Evolutionary conservation across 257 asterid species (phyloP).

Genomic region (Nicotiana benthamiana): DNA sequence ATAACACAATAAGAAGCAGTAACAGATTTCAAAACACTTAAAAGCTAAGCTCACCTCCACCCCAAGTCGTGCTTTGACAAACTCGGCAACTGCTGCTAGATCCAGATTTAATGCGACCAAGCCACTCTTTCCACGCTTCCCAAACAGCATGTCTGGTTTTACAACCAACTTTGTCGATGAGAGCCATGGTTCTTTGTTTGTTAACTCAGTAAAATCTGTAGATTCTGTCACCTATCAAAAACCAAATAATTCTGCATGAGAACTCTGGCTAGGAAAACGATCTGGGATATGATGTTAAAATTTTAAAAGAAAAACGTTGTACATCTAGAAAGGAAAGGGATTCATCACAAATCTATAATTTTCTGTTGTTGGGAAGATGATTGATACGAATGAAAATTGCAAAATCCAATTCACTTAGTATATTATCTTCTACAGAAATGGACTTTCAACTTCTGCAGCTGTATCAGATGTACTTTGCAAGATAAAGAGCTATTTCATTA

Average conservation of each 20-base stretch:
- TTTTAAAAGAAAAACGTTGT: neutral
- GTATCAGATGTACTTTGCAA: too few relatives aligned
- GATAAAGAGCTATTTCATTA: too few relatives aligned
- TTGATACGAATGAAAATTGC: neutral
- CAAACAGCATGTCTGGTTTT: conserved; percentile 91
- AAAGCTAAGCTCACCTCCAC: conserved; percentile 50
- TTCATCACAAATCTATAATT: neutral
- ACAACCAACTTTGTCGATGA: conserved; percentile 85
- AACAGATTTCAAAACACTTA: neutral
- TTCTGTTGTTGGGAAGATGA: neutral
- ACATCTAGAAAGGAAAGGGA: too few relatives aligned
- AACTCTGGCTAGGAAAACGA: neutral
- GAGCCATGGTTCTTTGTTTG: conserved; percentile 77
- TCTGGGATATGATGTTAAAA: neutral
- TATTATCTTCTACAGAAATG: neutral
- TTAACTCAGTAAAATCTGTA: conserved; percentile 70
- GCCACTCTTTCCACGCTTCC: conserved; percentile 94
- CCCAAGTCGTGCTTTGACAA: conserved; percentile 82
- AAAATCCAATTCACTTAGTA: neutral
- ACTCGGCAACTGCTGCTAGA: conserved; percentile 80
- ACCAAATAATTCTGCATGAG: neutral
- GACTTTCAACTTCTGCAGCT: too few relatives aligned
- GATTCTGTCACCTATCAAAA: conserved; percentile 50
- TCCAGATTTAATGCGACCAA: conserved; percentile 76
- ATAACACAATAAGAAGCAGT: conserved; percentile 6